Percentiles rank a stretch among this genome's conserved stretches.
Conservation (phyloP, 768 basidiomycete species). For the Mycena vitilis region DNA sequence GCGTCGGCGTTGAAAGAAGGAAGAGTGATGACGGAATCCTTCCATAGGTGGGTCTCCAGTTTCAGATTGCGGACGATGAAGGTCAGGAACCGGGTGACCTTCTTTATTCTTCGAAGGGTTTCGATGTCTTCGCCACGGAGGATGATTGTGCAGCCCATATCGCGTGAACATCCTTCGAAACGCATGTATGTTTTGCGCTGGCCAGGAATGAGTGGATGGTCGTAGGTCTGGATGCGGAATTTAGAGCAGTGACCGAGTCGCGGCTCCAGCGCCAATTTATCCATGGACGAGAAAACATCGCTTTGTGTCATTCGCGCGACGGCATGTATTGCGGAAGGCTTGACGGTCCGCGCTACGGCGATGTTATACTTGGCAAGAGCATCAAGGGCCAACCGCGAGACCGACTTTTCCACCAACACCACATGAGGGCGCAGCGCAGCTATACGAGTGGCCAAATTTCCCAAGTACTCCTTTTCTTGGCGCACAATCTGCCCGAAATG, state of each 20-base stretch:
- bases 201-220: constrained; percentile 94
- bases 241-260: constrained; percentile 88
- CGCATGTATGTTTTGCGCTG: constrained; percentile 96
- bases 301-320: constrained; percentile 95
- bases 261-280: constrained; percentile 90
- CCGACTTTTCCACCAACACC: constrained; percentile 91
- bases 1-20: constrained; percentile 76
- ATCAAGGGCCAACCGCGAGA: constrained; percentile 91
- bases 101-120: constrained; percentile 87
- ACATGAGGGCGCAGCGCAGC: constrained; percentile 93
- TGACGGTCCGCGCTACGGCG: constrained; percentile 90
- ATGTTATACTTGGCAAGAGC: constrained; percentile 87
- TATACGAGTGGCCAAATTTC: constrained; percentile 88
- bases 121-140: constrained; percentile 88
- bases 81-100: constrained; percentile 90
- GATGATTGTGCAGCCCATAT: constrained; percentile 95
- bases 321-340: constrained; percentile 86
- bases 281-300: constrained; percentile 95
- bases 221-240: constrained; percentile 93
- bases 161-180: constrained; percentile 93
- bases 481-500: constrained; percentile 91
- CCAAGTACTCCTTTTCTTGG: constrained; percentile 94
- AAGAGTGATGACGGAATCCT: constrained; percentile 83
- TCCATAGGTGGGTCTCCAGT: constrained; percentile 94
- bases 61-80: constrained; percentile 95